Evolutionary conservation across 257 asterid genomes (phyloP), one percentile per base, ranked within the genome.

Genomic region (Penstemon eatonii): DNA sequence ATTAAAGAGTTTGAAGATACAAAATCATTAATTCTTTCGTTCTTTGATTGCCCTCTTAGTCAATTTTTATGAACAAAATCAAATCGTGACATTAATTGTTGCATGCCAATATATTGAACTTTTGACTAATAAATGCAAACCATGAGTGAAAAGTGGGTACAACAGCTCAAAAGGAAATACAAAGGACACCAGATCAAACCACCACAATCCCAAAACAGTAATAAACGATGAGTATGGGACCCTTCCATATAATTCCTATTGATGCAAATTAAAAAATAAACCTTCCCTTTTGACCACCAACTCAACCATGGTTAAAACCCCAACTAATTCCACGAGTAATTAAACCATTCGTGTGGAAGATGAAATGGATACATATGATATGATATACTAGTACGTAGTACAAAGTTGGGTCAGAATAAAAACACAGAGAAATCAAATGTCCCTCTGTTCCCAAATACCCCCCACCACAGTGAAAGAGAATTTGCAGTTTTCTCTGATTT

Each of bases 271-370:
- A 63, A 54, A 73, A 9, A 5, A 15, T 10, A 50, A 15, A 15
- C 18, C 18, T 15, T 15, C 18, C 18, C 9, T 56, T 62, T 62
- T 62, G 67, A 62, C 67, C 67, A 58, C 52, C 52, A 42, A 62
- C 67, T 42, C 11, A 62, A 44, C 67, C 67, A 62, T 45, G 56
- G 67, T 62, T 63, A 63, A 33, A 4, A 5, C 3, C 36, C 8
- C 50, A 68, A 39, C 56, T 5, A 58, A 13, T n/a, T 25, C 37
- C 74, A 57, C 10, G 45, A 72, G 76, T 81, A 57, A 80, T 73
- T 66, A 76, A 76, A 66, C 70, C 83, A 75, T 85, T 78, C 91
- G 87, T 83, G 91, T 75, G 86, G 77, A 13, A 70, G 69, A 65
- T 66, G 55, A 15, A 54, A 5, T 66, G 44, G 56, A 1, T 25